Conservation (phyloP, 2,329 filamentous ascomycete species). For the Zasmidium citrigriseum region DNA sequence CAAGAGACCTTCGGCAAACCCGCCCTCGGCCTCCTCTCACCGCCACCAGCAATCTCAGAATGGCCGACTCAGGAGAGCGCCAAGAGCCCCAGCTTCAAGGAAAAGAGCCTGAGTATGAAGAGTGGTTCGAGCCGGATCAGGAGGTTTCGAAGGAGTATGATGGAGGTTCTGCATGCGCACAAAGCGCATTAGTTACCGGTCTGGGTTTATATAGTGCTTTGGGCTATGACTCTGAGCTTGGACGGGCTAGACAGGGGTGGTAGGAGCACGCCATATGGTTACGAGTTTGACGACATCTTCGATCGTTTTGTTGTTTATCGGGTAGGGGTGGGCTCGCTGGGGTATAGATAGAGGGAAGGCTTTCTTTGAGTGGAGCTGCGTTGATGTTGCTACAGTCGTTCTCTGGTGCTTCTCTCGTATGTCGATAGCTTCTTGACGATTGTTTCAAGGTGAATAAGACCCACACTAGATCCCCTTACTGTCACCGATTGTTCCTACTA, state of each 20-base stretch:
- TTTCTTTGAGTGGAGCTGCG: no score
- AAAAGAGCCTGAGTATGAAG: conserved; percentile 14
- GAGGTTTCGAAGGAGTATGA: conserved; percentile 17
- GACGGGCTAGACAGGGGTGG: background rate
- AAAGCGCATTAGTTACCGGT: background rate
- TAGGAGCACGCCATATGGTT: background rate
- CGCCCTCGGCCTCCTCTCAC: background rate
- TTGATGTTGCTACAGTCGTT: no score
- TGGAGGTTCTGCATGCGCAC: conserved; percentile 11
- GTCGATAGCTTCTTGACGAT: no score
- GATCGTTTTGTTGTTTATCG: no score
- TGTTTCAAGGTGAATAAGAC: no score
- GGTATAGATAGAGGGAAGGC: no score
- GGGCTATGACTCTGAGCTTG: background rate
- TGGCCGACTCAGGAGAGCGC: background rate
- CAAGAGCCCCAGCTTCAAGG: conserved; percentile 1
- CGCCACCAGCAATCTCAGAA: conserved; percentile 7
- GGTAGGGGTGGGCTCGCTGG: no score
- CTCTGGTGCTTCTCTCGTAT: no score
- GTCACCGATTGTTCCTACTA: no score
- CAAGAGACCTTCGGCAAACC: conserved; percentile 2
- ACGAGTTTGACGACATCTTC: background rate
- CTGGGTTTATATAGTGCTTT: background rate
- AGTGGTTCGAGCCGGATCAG: conserved; percentile 8
- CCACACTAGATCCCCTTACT: no score